phyloP scores from a whole-genome alignment of 805 yeast genomes.

The Kregervanrija pseudodelftensis region DNA sequence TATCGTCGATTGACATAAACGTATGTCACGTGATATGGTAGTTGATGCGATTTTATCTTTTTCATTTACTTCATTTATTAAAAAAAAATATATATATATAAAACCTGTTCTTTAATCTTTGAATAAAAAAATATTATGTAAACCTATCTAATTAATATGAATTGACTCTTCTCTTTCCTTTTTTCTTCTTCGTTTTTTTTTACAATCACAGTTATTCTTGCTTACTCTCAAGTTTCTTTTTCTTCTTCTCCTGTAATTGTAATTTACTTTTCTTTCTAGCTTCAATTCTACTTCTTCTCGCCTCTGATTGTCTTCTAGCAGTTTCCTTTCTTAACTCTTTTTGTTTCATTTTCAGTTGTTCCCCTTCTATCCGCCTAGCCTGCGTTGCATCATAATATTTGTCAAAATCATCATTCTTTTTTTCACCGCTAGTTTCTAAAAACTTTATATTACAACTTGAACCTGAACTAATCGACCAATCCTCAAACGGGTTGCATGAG shows the following conservation, averaged over 20 bases:
- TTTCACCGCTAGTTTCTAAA: constrained; percentile 16
- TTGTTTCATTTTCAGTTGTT: constrained; percentile 3
- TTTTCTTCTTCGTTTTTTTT: no score
- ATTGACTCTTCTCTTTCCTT: no score
- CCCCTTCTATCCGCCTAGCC: constrained; percentile 7
- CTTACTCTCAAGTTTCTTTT: background rate
- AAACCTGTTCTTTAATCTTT: no score
- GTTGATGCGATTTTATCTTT: no score
- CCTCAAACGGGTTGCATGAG: constrained; percentile 61
- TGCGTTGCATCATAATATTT: constrained; percentile 14
- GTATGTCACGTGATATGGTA: no score
- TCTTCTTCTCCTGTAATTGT: background rate
- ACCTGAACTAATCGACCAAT: constrained; percentile 51
- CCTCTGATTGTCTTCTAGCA: constrained; percentile 7
- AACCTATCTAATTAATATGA: no score
- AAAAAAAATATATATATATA: no score
- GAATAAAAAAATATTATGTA: no score
- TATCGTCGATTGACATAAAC: no score
- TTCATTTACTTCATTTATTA: no score
- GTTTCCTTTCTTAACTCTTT: constrained; percentile 6
- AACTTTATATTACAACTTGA: constrained; percentile 23
- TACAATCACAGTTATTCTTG: background rate
- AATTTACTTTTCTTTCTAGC: constrained; percentile 4
- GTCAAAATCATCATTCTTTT: constrained; percentile 17
- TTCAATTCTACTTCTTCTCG: constrained; percentile 5